These are phyloP conservation scores for Penstemon eatonii DNA, from an alignment of 257 asterid species.

Conservation along the genomic window DNA sequence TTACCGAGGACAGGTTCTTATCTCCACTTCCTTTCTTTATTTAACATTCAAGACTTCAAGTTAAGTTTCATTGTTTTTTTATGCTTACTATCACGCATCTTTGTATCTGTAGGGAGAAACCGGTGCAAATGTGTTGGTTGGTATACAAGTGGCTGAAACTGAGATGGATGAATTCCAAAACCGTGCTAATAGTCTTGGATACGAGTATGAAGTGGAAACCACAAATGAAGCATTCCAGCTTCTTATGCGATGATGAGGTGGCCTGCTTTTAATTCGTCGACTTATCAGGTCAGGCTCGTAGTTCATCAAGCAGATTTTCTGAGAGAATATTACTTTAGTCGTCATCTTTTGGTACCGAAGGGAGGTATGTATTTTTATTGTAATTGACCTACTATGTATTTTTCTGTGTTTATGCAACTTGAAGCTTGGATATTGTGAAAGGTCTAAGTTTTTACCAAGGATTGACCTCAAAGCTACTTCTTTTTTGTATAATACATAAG, in stretches of 20 bases:
- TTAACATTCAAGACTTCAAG: no score
- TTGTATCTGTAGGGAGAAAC: conserved; percentile 63
- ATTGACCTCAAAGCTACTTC: conserved; percentile 14
- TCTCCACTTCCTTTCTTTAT: not conserved
- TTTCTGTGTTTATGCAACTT: conserved; percentile 6
- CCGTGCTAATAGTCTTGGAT: conserved; percentile 70
- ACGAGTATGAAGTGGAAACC: conserved; percentile 67
- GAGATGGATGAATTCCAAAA: conserved; percentile 65
- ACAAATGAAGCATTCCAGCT: conserved; percentile 67
- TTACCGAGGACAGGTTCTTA: conserved; percentile 49
- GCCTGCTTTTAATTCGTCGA: not conserved
- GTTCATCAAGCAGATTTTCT: not conserved
- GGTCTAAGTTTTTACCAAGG: conserved; percentile 1
- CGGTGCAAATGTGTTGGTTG: conserved; percentile 93
- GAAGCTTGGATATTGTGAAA: conserved; percentile 10
- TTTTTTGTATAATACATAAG: conserved; percentile 5
- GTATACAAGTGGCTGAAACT: conserved; percentile 66
- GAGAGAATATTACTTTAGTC: not conserved
- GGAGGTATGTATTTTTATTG: not conserved
- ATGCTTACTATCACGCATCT: conserved; percentile 10
- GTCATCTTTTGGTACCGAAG: not conserved
- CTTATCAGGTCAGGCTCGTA: conserved; percentile 3
- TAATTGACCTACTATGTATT: not conserved
- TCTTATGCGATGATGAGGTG: conserved; percentile 53
- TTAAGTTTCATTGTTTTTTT: not conserved